Base-by-base conservation (phyloP, 2,329 filamentous ascomycete genomes). In the Calonectria leucothoes region DNA sequence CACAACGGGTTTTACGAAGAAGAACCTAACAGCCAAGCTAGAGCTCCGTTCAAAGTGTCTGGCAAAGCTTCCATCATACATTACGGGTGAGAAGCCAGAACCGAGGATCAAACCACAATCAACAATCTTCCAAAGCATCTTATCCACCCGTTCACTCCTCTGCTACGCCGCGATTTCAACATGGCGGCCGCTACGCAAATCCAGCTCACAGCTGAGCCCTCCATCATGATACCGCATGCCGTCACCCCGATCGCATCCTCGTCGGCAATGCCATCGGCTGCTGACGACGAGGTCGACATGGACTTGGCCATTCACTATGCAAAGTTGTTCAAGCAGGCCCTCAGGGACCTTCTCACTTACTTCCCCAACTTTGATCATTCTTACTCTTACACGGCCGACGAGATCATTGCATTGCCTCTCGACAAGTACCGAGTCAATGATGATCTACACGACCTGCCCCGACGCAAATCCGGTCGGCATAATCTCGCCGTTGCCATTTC, bases 111-210 rank as follows among this genome's bases (percentile, higher is more conserved):
- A 61, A 39, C n/a, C 7, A 57, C 27, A 66, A 65, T 20, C n/a
- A n/a, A 42, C 17, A 55, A 27, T 33, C 17, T 63, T 11, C 15
- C n/a, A 17, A 65, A 12, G 11, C n/a, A 15, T 23, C 20, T n/a
- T 45, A 37, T 48, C 27, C 12, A 45, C 33, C 23, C 17, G 31
- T n/a, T n/a, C n/a, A n/a, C n/a, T n/a, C 39, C 14, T 23, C 23
- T 12, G n/a, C 59, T 14, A 17, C 10, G 17, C 37, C 15, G 2
- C 17, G 12, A 29, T 23, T 71, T 65, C 67, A 71, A 23, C 42
- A 84, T 84, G 83, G 81, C 82, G 65, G 79, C 82, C 20, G 82
- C 82, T 65, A 83, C 82, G 29, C 80, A 82, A n/a, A 51, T 84
- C 14, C 75, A 79, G 68, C 74, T 82, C 20, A 64, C 76, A 42